These are phyloP conservation scores for Delitschia confertaspora DNA, from an alignment of 495 filamentous ascomycete genomes.

Conservation along the genomic window DNA sequence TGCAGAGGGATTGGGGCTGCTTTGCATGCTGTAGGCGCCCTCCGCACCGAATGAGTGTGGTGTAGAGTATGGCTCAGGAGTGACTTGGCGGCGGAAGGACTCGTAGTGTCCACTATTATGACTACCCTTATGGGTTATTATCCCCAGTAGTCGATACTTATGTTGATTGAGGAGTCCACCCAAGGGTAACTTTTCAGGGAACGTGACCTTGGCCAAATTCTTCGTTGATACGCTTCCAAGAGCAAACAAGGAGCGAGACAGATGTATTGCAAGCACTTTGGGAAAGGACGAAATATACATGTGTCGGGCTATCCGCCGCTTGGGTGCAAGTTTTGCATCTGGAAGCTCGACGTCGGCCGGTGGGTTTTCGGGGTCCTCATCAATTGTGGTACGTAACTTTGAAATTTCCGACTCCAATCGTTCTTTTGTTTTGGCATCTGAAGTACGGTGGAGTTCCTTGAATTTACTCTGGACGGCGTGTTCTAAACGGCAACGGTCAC, in stretches of 20 bases:
- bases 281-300: constrained; percentile 80
- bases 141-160: constrained; percentile 75
- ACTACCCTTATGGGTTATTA: constrained; percentile 90
- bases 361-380: constrained; percentile 66
- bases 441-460: constrained; percentile 41
- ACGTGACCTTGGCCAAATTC: constrained; percentile 86
- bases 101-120: constrained; percentile 98
- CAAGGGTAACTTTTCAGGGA: constrained; percentile 73
- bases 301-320: constrained; percentile 73
- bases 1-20: constrained; percentile 42
- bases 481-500: constrained; percentile 80
- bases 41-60: constrained; percentile 64
- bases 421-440: constrained; percentile 40
- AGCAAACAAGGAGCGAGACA: constrained; percentile 55
- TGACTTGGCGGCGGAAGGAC: constrained; percentile 79
- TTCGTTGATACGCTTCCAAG: constrained; percentile 61
- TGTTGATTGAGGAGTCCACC: constrained; percentile 69
- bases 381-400: constrained; percentile 52
- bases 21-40: constrained; percentile 54
- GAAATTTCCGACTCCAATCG: constrained; percentile 48
- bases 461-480: constrained; percentile 54
- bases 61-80: constrained; percentile 64
- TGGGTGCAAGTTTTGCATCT: constrained; percentile 61
- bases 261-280: constrained; percentile 80
- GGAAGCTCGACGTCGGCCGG: constrained; percentile 68